A percentile compares a stretch with the other conserved stretches of the same genome.
phyloP scores from a whole-genome alignment of 2,329 filamentous ascomycete genomes.

The Seiridium cupressi region DNA sequence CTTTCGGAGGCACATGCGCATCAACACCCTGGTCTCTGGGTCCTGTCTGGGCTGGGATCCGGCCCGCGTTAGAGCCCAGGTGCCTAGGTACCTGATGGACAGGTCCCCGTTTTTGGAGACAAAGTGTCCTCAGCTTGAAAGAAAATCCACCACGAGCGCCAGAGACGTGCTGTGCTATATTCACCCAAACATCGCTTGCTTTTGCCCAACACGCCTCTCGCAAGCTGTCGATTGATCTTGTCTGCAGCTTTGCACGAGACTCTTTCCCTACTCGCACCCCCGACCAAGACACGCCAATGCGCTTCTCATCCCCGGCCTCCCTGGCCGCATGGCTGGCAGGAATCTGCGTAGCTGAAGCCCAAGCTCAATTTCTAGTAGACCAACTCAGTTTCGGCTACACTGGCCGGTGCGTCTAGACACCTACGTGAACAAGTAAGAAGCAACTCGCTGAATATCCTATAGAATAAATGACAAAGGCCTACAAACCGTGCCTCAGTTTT shows the following conservation, averaged over 20 bases:
- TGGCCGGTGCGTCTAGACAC: conserved; percentile 47
- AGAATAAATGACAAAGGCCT: conserved; percentile 60
- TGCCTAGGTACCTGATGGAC: background rate
- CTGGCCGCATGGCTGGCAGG: conserved; percentile 43
- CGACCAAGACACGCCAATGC: conserved; percentile 35
- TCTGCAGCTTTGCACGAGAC: conserved; percentile 9
- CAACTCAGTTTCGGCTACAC: conserved; percentile 77
- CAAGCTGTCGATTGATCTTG: background rate
- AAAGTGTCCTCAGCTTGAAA: conserved; percentile 8
- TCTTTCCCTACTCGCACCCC: background rate
- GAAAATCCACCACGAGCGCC: background rate
- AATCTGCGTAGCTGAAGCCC: conserved; percentile 40
- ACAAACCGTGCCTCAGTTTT: conserved; percentile 52
- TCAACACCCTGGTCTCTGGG: background rate
- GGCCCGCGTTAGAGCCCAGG: background rate
- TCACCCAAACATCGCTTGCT: background rate
- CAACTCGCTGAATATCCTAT: conserved; percentile 4
- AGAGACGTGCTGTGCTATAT: background rate
- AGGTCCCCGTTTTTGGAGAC: conserved; percentile 3
- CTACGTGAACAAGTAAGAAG: background rate
- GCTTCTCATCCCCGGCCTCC: conserved; percentile 32
- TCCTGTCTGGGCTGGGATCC: background rate
- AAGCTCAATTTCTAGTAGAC: conserved; percentile 67
- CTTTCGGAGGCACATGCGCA: background rate
- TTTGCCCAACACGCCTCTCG: background rate